Evolutionary conservation across 2,329 filamentous ascomycete genomes (phyloP).

Genomic region (Lecanicillium sp.): DNA sequence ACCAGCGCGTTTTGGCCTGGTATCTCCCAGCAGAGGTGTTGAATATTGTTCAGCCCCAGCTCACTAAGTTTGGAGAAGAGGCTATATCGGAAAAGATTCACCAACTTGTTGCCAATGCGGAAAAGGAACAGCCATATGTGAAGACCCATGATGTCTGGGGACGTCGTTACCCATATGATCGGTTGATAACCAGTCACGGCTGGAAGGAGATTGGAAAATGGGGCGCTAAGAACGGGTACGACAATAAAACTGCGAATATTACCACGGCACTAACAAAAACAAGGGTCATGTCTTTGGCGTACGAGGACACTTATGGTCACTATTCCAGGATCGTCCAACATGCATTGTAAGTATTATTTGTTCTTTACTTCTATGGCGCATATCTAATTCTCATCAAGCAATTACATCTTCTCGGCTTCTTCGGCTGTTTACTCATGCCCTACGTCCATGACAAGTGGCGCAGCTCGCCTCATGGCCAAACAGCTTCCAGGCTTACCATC

Average conservation of each 20-base stretch:
- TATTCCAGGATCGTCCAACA: not conserved
- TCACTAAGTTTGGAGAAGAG: not conserved
- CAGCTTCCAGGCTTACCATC: not conserved
- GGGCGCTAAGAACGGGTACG: not conserved
- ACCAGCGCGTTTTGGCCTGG: not conserved
- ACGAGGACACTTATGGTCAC: too few relatives aligned
- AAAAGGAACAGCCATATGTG: slow-evolving; percentile 4
- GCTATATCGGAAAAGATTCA: not conserved
- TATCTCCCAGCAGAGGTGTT: not conserved
- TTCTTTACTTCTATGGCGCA: not conserved
- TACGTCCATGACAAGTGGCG: slow-evolving; percentile 3
- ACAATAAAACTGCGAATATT: too few relatives aligned
- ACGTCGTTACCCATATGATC: not conserved
- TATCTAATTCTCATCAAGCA: not conserved
- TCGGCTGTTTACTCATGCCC: slow-evolving; percentile 2
- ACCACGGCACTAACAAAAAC: too few relatives aligned
- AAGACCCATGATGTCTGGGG: slow-evolving; percentile 6
- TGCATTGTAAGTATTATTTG: not conserved
- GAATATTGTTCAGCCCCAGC: not conserved
- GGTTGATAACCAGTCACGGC: slow-evolving; percentile 1
- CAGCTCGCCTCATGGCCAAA: not conserved
- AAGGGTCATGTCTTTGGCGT: too few relatives aligned
- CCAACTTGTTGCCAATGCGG: slow-evolving; percentile 1
- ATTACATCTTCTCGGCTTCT: slow-evolving; percentile 1
- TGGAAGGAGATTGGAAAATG: slow-evolving; percentile 3